These are phyloP conservation scores for Talinum fruticosum DNA, from an alignment of 148 eudicot genomes.

Conservation along the genomic window DNA sequence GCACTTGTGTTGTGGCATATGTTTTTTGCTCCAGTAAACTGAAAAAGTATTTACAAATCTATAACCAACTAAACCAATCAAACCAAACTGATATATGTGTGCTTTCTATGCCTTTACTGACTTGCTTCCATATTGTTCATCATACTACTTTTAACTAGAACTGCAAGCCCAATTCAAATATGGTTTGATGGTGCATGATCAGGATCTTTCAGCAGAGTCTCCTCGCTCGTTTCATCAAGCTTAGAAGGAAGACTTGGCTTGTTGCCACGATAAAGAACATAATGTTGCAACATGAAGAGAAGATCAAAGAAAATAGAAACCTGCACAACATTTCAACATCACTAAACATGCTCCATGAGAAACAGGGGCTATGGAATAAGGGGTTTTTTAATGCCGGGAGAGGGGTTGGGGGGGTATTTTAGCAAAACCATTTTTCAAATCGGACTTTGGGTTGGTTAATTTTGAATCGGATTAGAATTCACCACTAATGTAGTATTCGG, in stretches of 20 bases:
- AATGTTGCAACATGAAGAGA: slow-evolving; percentile 74
- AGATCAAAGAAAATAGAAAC: slow-evolving; percentile 77
- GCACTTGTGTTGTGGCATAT: neutral
- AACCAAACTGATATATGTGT: neutral
- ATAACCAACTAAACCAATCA: neutral
- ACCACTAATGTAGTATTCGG: neutral
- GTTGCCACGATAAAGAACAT: slow-evolving; percentile 55
- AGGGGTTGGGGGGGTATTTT: no score
- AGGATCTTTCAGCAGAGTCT: slow-evolving; percentile 40
- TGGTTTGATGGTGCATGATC: slow-evolving; percentile 23
- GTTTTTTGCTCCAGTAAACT: neutral
- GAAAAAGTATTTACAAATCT: neutral
- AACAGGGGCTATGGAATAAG: no score
- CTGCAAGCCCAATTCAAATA: slow-evolving; percentile 20
- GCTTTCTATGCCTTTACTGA: neutral
- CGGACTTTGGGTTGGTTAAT: neutral
- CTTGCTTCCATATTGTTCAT: neutral
- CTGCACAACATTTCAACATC: slow-evolving; percentile 27
- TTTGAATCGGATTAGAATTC: neutral
- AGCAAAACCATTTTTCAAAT: no score
- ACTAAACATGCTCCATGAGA: neutral
- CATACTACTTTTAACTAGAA: neutral
- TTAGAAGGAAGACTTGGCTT: slow-evolving; percentile 20
- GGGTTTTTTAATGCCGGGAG: no score
- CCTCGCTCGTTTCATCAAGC: slow-evolving; percentile 35